Percentiles rank a stretch among this genome's conserved stretches.
These are phyloP conservation scores for Fusarium sp. DNA, from an alignment of 2,329 filamentous ascomycete genomes.

Conservation along the genomic window DNA sequence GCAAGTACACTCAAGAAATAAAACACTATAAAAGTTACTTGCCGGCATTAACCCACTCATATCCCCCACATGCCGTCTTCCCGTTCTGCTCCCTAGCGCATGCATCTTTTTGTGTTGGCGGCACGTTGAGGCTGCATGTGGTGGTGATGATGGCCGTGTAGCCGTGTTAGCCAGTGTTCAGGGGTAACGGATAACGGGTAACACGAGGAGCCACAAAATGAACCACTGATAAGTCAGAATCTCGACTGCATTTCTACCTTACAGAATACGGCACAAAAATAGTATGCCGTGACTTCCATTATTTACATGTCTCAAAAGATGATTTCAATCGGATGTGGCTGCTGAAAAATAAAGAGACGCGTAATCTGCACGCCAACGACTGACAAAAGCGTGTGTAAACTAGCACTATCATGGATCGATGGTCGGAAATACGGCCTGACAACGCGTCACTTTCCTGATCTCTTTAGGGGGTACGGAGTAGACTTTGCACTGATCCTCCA, in stretches of 20 bases:
- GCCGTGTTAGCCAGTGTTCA: constrained; percentile 8
- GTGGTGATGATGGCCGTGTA: constrained; percentile 6
- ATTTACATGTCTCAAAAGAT: constrained; percentile 19
- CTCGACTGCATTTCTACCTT: background rate
- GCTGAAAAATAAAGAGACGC: constrained; percentile 19
- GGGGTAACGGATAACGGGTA: constrained; percentile 25
- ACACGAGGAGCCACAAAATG: constrained; percentile 12
- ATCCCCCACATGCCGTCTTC: constrained; percentile 35
- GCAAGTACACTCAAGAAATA: background rate
- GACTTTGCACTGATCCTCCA: background rate
- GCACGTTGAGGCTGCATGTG: constrained; percentile 14
- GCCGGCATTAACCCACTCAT: background rate
- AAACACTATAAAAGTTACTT: constrained; percentile 8
- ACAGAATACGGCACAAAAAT: background rate
- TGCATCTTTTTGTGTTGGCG: constrained; percentile 10
- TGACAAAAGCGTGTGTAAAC: constrained; percentile 1
- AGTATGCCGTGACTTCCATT: background rate
- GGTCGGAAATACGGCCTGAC: constrained; percentile 13
- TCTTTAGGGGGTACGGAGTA: too few species aligned
- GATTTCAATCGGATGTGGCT: background rate
- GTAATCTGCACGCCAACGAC: constrained; percentile 16
- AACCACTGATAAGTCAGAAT: constrained; percentile 3
- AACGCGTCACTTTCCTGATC: constrained; percentile 10
- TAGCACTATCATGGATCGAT: constrained; percentile 10
- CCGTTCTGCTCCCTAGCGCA: constrained; percentile 13